These are phyloP conservation scores for Xylaria sp. DNA, from an alignment of 2,329 filamentous ascomycete genomes.

Conservation along the genomic window DNA sequence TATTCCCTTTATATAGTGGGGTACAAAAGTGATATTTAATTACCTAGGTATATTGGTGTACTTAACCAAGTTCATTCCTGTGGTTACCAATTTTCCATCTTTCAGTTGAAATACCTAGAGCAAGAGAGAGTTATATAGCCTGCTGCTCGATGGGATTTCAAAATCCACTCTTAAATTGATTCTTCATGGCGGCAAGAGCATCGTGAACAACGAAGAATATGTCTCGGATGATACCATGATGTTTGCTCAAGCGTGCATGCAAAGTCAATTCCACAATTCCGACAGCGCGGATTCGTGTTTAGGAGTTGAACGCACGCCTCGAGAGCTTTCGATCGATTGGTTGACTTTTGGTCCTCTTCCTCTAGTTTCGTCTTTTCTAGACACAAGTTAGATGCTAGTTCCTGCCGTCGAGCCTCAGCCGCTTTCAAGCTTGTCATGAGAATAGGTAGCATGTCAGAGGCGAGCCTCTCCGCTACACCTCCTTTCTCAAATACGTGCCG, in stretches of 20 bases:
- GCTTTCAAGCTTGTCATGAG: background rate
- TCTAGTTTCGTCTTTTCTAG: background rate
- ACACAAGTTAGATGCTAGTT: background rate
- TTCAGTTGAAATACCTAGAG: background rate
- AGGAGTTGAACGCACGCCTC: background rate
- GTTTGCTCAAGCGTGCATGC: background rate
- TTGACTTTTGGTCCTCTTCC: background rate
- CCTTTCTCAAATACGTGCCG: background rate
- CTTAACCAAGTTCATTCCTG: background rate
- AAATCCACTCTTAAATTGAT: background rate
- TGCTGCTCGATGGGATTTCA: background rate
- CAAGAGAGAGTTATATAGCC: background rate
- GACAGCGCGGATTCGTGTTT: background rate
- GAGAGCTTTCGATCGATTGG: background rate
- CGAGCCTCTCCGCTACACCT: background rate
- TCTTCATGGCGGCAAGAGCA: background rate
- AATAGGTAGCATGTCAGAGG: background rate
- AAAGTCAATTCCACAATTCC: background rate
- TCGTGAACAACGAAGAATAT: background rate
- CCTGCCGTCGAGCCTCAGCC: background rate
- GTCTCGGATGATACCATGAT: background rate
- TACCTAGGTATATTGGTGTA: background rate
- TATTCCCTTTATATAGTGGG: background rate
- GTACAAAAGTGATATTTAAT: no score
- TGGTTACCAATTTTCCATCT: background rate